Base-by-base conservation (phyloP, 257 asterid species). In the Nicotiana noctiflora region DNA sequence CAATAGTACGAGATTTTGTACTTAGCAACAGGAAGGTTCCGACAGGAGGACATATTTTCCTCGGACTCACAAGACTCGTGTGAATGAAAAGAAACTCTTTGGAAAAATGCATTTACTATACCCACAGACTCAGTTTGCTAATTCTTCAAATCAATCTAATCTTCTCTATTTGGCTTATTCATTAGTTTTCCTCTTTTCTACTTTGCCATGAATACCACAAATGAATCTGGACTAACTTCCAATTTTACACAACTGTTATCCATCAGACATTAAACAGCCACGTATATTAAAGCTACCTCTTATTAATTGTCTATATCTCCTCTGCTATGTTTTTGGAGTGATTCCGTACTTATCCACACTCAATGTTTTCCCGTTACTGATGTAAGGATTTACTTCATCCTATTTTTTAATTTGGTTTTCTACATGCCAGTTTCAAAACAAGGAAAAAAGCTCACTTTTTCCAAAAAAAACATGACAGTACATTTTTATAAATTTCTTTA, bases 11-110 rank as follows among this genome's bases (percentile, higher is more conserved):
- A 72, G 32, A 70, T 75, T 5, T 27, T 13, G 15, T 75, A 34
- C 59, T 32, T n/a, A 6, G 34, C 25, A 13, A 9, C 7, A 37
- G 15, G 21, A 2, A 21, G 31, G n/a, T 49, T 40, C 49, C 21
- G 75, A 67, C 81, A 62, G 67, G 52, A 27, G 81, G 59, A 57
- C 87, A 74, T 81, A 78, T 19, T 84, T 70, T 70, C 76, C 78
- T 72, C 40, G 65, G 81, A 19, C 75, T 78, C 85, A 78, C 82
- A 76, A 79, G 56, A 34, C 44, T 79, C 77, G 75, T 18, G 66
- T 32, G 67, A 27, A 56, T 18, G 8, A 18, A 56, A 56, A 18
- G 56, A 55, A 55, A 18, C 23, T 56, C 23, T 18, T 18, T 56
- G 4, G 23, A 2, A 7, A 56, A 56, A 12, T 6, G 23, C 62